Conservation (phyloP, 202 grass and related monocot species). For the Cymbopogon flexuosus region DNA sequence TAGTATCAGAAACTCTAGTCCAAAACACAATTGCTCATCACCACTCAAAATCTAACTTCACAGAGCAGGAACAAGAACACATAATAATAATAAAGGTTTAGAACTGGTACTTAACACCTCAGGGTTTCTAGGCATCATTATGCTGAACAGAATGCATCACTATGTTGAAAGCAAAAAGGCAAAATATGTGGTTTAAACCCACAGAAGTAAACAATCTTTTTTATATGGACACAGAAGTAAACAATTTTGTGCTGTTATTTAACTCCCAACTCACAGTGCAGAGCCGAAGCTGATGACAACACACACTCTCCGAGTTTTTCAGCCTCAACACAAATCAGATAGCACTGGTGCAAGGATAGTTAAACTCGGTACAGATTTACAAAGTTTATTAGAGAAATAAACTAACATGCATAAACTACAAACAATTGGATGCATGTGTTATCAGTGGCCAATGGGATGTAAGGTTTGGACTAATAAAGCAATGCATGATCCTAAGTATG, state of each 20-base stretch:
- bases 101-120: too few relatives aligned
- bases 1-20: slow-evolving; percentile 56
- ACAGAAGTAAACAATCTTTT: background rate
- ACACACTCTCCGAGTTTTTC: slow-evolving; percentile 63
- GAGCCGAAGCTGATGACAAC: slow-evolving; percentile 95
- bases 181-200: background rate
- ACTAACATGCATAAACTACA: slow-evolving; percentile 13
- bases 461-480: background rate
- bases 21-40: slow-evolving; percentile 39
- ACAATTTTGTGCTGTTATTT: slow-evolving; percentile 75
- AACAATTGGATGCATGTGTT: too few relatives aligned
- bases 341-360: slow-evolving; percentile 50
- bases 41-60: background rate
- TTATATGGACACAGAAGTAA: background rate
- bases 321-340: slow-evolving; percentile 41
- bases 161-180: background rate
- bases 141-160: too few relatives aligned
- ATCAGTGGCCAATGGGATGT: background rate
- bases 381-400: too few relatives aligned
- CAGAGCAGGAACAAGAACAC: too few relatives aligned
- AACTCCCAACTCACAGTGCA: slow-evolving; percentile 64
- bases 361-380: slow-evolving; percentile 26
- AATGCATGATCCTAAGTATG: background rate
- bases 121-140: too few relatives aligned
- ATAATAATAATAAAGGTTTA: too few relatives aligned